phyloP scores from a whole-genome alignment of 306 rosid species.

The Vigna radiata region DNA sequence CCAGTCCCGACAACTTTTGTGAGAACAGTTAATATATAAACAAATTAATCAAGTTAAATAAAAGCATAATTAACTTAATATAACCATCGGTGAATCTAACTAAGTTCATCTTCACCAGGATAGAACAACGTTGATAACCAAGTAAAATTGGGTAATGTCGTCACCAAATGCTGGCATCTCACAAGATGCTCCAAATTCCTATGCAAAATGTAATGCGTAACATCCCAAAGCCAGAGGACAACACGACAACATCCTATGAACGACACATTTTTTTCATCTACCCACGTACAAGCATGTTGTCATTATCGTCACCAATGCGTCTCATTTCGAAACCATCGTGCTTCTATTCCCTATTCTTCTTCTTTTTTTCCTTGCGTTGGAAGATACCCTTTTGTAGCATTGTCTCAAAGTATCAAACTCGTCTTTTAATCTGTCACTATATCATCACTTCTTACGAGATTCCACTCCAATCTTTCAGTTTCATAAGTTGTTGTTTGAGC shows the following conservation, averaged over 20 bases:
- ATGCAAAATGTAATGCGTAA: slow-evolving; percentile 16
- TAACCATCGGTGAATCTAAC: slow-evolving; percentile 39
- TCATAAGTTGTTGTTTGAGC: background rate
- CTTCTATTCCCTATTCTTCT: slow-evolving; percentile 3
- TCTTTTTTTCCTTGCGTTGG: slow-evolving; percentile 8
- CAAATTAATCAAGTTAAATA: background rate
- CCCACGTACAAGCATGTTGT: slow-evolving; percentile 36
- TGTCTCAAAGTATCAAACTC: slow-evolving; percentile 14
- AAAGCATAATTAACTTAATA: background rate
- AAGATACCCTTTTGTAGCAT: slow-evolving; percentile 34
- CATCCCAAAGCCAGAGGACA: background rate
- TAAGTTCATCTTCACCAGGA: slow-evolving; percentile 29
- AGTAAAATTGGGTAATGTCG: slow-evolving; percentile 21
- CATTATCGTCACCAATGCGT: slow-evolving; percentile 49
- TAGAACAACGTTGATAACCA: slow-evolving; percentile 45
- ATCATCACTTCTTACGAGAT: background rate
- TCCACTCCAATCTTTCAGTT: slow-evolving; percentile 5
- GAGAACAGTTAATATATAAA: background rate
- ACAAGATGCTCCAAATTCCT: slow-evolving; percentile 20
- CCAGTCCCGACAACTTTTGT: too few relatives aligned
- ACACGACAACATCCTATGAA: slow-evolving; percentile 12
- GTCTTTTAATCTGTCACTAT: background rate
- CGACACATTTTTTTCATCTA: slow-evolving; percentile 34
- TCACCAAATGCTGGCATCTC: slow-evolving; percentile 29
- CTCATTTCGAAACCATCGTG: slow-evolving; percentile 60